Evolutionary conservation across 768 basidiomycete species (phyloP), one percentile per base, ranked within the genome.

Genomic region (Leucocoprinus sp.): DNA sequence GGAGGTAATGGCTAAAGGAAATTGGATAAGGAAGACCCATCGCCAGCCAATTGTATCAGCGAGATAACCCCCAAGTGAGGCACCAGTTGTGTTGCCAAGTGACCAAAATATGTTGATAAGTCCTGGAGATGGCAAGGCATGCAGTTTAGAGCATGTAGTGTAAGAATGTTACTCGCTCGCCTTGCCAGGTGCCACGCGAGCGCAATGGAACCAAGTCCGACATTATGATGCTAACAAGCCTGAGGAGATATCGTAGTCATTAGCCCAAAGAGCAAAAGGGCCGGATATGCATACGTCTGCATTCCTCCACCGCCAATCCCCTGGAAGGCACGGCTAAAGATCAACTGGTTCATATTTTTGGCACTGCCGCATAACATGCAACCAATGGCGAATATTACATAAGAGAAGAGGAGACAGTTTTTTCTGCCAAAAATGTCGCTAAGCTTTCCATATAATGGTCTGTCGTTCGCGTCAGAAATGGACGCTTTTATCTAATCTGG

Each of bases 111-210:
- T 71, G 55, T 81, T 83, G 3, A 77, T 58, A 8, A 83, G 57
- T 1, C 79, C 76, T 75, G 46, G 8, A 21, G 12, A 31, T 4
- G 15, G 4, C 18, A 17, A 28, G 22, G 21, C 9, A 28, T 41
- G 9, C 36, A 9, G 35, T 12, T 22, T 3, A 29, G 21, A 34
- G 40, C 18, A 42, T 2, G 4, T 31, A 41, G n/a, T 9, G 22
- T 15, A 18, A 8, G 14, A 4, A 31, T 31, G 31, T 31, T 12
- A 8, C 21, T 19, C 1, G 49, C 56, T 3, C 18, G 70, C 78
- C 82, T 73, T 83, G 81, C 74, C 79, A 81, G n/a, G 78, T 82
- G 18, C 82, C 82, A 41, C 81, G 66, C 18, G 69, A 68, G 1
- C 80, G 69, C 37, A 83, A 64, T 0, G 81, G 78, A 1, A 82